Percentiles rank a stretch among this genome's conserved stretches.
phyloP scores from a whole-genome alignment of 768 basidiomycete species.

The Phlebiopsis flavidoalba region DNA sequence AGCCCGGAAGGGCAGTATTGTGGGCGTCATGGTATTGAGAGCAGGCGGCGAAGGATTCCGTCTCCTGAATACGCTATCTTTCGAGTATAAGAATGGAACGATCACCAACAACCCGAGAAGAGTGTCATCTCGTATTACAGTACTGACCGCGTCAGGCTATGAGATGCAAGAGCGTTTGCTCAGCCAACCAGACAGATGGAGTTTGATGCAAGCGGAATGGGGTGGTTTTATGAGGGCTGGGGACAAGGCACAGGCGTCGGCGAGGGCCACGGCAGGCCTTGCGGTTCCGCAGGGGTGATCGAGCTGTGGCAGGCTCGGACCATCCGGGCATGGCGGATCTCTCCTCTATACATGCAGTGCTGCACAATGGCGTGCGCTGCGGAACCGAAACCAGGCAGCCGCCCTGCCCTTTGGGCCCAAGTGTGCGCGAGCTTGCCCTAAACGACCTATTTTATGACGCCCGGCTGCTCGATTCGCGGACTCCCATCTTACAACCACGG shows the following conservation, averaged over 20 bases:
- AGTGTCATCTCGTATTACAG: constrained; percentile 7
- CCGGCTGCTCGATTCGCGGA: constrained; percentile 5
- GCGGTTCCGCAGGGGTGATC: constrained; percentile 2
- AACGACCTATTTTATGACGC: constrained; percentile 14
- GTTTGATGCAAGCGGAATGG: neutral
- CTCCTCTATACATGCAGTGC: neutral
- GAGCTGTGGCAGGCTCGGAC: neutral
- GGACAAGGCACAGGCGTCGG: constrained; percentile 1
- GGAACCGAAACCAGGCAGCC: neutral
- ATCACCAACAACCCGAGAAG: neutral
- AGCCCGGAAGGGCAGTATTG: constrained; percentile 62
- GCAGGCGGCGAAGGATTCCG: constrained; percentile 11
- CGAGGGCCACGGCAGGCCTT: neutral
- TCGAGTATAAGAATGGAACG: neutral
- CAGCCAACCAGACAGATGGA: neutral
- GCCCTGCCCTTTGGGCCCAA: neutral
- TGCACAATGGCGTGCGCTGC: neutral
- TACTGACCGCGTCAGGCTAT: neutral
- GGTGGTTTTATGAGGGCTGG: neutral
- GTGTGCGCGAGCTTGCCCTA: constrained; percentile 20
- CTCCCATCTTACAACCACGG: constrained; percentile 48
- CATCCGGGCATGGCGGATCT: neutral
- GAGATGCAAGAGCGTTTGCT: neutral
- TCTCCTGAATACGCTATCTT: neutral
- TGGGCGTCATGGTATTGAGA: constrained; percentile 31